Evolutionary conservation across 345 rosid species (phyloP), one percentile per base, ranked within the genome.

Genomic region (Geranium rotundifolium): DNA sequence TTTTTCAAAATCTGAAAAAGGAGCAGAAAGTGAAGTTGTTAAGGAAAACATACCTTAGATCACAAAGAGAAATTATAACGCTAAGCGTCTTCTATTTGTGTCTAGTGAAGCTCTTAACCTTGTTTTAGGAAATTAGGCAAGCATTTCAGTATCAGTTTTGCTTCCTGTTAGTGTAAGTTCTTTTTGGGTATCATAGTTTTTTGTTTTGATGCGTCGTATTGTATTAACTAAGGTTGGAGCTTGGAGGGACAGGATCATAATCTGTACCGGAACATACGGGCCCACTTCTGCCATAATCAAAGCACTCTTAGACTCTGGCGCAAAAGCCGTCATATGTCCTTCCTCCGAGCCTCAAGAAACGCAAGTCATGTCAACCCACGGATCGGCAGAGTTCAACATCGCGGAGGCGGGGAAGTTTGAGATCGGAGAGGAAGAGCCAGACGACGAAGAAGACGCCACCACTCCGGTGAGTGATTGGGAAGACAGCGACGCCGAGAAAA

Each of bases 391-490:
- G 31, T 77, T 77, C 72, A 74, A 69, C 66, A 58, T 57, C 54
- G 59, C 68, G 60, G 99, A 86, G 29, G 88, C 82, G 9, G 87
- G 89, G 9, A 84, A 77, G 71, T 93, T 93, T n/a, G 99, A 90
- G 82, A 90, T 90, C 9, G 99, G 99, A 63, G 92, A 75, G 75
- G 98, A 92, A 58, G 97, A 87, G 60, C 83, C 77, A 2, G 96
- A 91, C 19, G 90, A 87, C 23, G 98, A 91, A 63, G 89, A 78
- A 34, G 49, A 12, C 0, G 91, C 80, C 20, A 64, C 67, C 4
- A 88, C 89, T 71, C 95, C 91, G 1, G 37, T 58, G 4, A 93
- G 99, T 77, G 97, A 90, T 74, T 93, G 99, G 99, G 99, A 86
- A 75, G 99, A 93, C 66, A 86, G 87, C 52, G 96, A 93, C 49